These are phyloP conservation scores for Pittosporum tobira DNA, from an alignment of 129 eudicot species.

Conservation along the genomic window DNA sequence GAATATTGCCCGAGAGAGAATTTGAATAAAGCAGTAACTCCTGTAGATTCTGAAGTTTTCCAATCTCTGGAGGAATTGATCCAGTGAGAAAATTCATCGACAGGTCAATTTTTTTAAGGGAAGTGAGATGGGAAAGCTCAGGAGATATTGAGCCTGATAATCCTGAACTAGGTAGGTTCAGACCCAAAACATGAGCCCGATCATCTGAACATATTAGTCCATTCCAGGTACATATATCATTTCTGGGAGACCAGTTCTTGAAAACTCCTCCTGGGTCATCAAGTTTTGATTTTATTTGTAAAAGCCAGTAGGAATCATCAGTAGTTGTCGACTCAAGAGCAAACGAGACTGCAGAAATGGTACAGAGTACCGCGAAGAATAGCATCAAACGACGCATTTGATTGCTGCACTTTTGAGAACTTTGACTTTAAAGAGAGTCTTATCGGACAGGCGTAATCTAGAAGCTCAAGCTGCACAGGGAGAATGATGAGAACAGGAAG, in stretches of 20 bases:
- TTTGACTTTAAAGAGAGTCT: conserved; percentile 13
- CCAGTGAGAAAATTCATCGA: conserved; percentile 66
- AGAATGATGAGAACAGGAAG: conserved; percentile 16
- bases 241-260: conserved; percentile 51
- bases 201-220: conserved; percentile 71
- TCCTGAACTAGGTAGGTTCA: conserved; percentile 62
- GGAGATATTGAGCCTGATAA: conserved; percentile 58
- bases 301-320: conserved; percentile 72
- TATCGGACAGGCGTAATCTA: conserved; percentile 7
- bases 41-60: conserved; percentile 54
- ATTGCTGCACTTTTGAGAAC: conserved; percentile 26
- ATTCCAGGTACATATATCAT: conserved; percentile 70
- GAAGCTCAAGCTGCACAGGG: conserved; percentile 16
- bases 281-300: conserved; percentile 59
- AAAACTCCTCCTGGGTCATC: conserved; percentile 49
- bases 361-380: conserved; percentile 28
- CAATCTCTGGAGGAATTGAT: conserved; percentile 58
- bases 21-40: conserved; percentile 66
- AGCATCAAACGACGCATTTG: conserved; percentile 25
- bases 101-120: conserved; percentile 59
- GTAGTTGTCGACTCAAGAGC: conserved; percentile 33
- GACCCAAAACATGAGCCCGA: conserved; percentile 40
- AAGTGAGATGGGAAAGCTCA: conserved; percentile 45
- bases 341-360: conserved; percentile 16
- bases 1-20: conserved; percentile 53